These are phyloP conservation scores for Berberis vulgaris DNA, from an alignment of 164 flowering plant genomes.

Conservation along the genomic window DNA sequence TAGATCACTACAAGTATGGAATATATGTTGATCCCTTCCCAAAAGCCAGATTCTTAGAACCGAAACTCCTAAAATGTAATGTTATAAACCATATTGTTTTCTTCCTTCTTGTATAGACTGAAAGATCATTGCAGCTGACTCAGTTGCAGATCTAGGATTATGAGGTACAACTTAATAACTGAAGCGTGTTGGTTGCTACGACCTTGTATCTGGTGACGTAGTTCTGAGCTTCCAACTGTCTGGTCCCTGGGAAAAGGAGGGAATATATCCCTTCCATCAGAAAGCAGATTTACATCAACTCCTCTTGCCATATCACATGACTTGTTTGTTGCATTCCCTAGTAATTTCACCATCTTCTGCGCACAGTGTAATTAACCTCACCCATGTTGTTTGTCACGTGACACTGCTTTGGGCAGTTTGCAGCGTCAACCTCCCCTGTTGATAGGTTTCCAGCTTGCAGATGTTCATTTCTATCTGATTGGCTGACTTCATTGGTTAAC, in stretches of 20 bases:
- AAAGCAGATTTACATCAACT: background rate
- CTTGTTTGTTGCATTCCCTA: conserved; percentile 59
- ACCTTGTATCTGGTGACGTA: conserved; percentile 9
- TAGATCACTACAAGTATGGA: too few species aligned
- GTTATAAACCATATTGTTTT: conserved; percentile 4
- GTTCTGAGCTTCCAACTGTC: conserved; percentile 18
- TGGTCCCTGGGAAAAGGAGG: conserved; percentile 40
- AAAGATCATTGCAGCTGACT: conserved; percentile 76
- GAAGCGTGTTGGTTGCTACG: conserved; percentile 19
- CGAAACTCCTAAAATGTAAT: background rate
- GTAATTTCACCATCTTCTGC: conserved; percentile 37
- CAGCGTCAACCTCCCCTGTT: too few species aligned
- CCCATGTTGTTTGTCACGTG: too few species aligned
- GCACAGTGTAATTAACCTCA: conserved; percentile 3
- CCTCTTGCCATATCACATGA: conserved; percentile 23
- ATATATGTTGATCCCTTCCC: too few species aligned
- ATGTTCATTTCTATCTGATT: too few species aligned
- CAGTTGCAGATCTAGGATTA: conserved; percentile 59
- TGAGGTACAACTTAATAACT: conserved; percentile 81
- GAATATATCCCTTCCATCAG: conserved; percentile 14
- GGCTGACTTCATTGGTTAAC: too few species aligned
- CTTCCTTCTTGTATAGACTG: conserved; percentile 71
- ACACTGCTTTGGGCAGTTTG: too few species aligned
- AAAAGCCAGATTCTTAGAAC: too few species aligned
- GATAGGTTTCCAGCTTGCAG: too few species aligned